A percentile compares a stretch with the other conserved stretches of the same genome.
Conservation (phyloP, 2,329 filamentous ascomycete genomes). For the Colletotrichum tanaceti region DNA sequence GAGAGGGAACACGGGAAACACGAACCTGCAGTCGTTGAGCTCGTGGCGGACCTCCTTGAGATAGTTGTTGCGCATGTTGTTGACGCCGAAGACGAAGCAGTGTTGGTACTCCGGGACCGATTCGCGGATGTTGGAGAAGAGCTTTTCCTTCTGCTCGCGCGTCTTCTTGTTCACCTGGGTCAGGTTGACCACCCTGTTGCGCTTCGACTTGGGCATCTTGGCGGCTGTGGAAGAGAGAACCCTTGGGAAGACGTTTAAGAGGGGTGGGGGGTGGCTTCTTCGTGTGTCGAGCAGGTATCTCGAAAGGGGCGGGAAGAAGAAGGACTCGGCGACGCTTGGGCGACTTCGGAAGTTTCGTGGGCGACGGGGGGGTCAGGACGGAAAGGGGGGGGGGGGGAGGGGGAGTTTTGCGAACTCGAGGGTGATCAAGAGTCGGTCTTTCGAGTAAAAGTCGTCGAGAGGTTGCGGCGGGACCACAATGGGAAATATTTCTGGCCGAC, state of each 20-base stretch:
- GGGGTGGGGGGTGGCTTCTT: too few relatives aligned
- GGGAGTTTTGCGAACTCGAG: constrained; percentile 7
- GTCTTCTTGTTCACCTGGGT: constrained; percentile 93
- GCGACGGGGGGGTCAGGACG: too few relatives aligned
- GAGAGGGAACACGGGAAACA: constrained; percentile 35
- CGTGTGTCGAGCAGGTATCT: neutral
- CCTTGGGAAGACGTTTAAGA: neutral
- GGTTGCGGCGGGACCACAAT: constrained; percentile 19
- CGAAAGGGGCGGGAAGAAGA: neutral
- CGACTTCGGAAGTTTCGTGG: neutral
- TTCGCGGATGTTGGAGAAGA: constrained; percentile 90
- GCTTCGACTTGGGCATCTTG: constrained; percentile 96
- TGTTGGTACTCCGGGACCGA: constrained; percentile 86
- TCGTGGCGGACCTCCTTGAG: constrained; percentile 90
- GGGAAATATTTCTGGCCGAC: constrained; percentile 40
- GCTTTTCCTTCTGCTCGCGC: constrained; percentile 88
- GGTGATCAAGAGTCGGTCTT: neutral
- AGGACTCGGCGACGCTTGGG: neutral
- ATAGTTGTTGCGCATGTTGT: constrained; percentile 98
- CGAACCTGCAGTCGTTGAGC: constrained; percentile 84
- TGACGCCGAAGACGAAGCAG: constrained; percentile 92
- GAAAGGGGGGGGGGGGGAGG: too few relatives aligned
- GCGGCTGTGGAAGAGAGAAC: constrained; percentile 40
- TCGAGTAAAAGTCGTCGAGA: constrained; percentile 23
- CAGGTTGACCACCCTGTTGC: constrained; percentile 87